phyloP scores from a whole-genome alignment of 371 early-diverging fungal genomes.

The Mortierella sp. region DNA sequence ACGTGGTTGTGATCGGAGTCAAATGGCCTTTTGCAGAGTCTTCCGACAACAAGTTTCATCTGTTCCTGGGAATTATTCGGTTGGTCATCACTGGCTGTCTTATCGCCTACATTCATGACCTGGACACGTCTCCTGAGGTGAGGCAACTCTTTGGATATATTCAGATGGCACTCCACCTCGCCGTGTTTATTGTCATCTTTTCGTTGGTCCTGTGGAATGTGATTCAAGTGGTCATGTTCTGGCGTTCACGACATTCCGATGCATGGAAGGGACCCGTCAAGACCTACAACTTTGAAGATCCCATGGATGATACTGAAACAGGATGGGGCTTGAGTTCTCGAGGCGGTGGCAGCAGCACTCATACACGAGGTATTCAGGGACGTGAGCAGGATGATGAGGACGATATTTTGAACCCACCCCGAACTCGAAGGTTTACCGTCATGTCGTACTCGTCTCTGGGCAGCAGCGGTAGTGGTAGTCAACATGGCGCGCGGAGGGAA shows the following conservation, averaged over 20 bases:
- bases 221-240: constrained; percentile 44
- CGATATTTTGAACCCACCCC: constrained; percentile 10
- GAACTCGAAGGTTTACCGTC: constrained; percentile 30
- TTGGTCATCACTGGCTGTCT: constrained; percentile 36
- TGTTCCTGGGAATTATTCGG: constrained; percentile 41
- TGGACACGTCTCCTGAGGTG: constrained; percentile 25
- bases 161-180: constrained; percentile 44
- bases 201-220: constrained; percentile 38
- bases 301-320: constrained; percentile 14
- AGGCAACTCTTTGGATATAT: constrained; percentile 43
- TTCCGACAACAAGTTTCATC: constrained; percentile 46
- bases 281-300: constrained; percentile 43
- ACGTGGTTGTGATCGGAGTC: constrained; percentile 28
- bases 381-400: constrained; percentile 4
- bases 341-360: constrained; percentile 4
- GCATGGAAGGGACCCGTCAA: constrained; percentile 43
- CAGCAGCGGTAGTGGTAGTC: constrained; percentile 25
- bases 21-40: constrained; percentile 48
- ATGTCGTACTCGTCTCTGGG: constrained; percentile 34
- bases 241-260: constrained; percentile 26
- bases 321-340: constrained; percentile 28
- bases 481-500: constrained; percentile 2
- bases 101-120: constrained; percentile 26
- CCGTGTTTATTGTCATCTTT: constrained; percentile 43
- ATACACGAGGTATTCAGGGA: constrained; percentile 10